phyloP scores from a whole-genome alignment of 345 rosid species.

The Camelina laxa region DNA sequence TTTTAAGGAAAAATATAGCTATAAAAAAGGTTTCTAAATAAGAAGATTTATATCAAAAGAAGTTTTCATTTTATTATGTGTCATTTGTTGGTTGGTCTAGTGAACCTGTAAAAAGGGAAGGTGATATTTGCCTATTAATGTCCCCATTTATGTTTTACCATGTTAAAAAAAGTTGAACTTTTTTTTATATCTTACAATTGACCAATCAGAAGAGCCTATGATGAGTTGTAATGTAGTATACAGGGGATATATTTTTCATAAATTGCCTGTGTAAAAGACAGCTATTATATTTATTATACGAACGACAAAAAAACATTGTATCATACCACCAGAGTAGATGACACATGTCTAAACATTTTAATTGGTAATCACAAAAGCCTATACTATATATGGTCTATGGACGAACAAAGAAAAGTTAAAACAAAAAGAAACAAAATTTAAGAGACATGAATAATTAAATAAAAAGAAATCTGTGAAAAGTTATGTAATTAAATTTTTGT shows the following conservation, averaged over 20 bases:
- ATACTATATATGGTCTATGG: background rate
- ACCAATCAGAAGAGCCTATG: too few species aligned
- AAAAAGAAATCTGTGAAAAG: background rate
- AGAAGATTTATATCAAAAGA: constrained; percentile 19
- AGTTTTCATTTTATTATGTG: constrained; percentile 14
- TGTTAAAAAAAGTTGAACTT: too few species aligned
- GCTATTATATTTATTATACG: background rate
- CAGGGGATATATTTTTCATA: too few species aligned
- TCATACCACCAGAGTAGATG: background rate
- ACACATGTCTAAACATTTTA: background rate
- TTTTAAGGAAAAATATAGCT: constrained; percentile 21
- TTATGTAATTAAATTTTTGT: background rate
- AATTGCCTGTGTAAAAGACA: too few species aligned
- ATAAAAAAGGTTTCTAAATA: constrained; percentile 21
- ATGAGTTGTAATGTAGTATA: background rate
- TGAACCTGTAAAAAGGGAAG: background rate
- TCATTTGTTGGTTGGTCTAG: constrained; percentile 22
- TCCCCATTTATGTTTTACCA: constrained; percentile 12
- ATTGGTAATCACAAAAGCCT: background rate
- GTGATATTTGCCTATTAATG: constrained; percentile 20
- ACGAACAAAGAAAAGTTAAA: background rate
- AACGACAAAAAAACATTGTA: background rate
- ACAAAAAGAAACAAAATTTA: background rate
- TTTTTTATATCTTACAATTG: too few species aligned
- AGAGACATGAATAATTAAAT: background rate